phyloP scores from a whole-genome alignment of 2,329 filamentous ascomycete species.

The Aspergillus sp. region DNA sequence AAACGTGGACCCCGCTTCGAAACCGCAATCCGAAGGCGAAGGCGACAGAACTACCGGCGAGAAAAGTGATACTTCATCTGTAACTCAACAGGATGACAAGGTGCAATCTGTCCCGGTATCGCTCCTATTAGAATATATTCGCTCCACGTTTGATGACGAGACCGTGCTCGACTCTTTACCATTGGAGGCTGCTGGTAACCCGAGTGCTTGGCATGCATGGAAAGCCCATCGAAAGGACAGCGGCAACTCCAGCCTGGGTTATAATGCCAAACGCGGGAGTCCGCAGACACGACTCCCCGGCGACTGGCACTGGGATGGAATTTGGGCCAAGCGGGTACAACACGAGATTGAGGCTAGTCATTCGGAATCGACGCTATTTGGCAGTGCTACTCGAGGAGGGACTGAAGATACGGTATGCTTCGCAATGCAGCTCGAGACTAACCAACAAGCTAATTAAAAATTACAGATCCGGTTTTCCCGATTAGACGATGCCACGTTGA shows the following conservation, averaged over 20 bases:
- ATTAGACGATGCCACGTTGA: slow-evolving; percentile 33
- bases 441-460: slow-evolving; percentile 7
- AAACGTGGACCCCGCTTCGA: neutral
- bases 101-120: slow-evolving; percentile 55
- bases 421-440: neutral
- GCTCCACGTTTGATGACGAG: slow-evolving; percentile 77
- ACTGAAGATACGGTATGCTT: slow-evolving; percentile 68
- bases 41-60: slow-evolving; percentile 5
- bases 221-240: slow-evolving; percentile 61
- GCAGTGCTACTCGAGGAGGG: slow-evolving; percentile 53
- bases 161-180: slow-evolving; percentile 74
- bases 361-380: slow-evolving; percentile 77
- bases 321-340: slow-evolving; percentile 88
- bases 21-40: slow-evolving; percentile 1
- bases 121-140: slow-evolving; percentile 76
- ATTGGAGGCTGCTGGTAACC: slow-evolving; percentile 79
- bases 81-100: slow-evolving; percentile 18
- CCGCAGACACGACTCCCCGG: slow-evolving; percentile 61
- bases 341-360: slow-evolving; percentile 74
- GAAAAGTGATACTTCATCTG: neutral
- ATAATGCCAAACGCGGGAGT: slow-evolving; percentile 45
- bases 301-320: slow-evolving; percentile 97
- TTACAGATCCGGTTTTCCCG: slow-evolving; percentile 42
- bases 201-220: slow-evolving; percentile 94
- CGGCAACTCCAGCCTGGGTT: slow-evolving; percentile 11